Conservation (phyloP, 2,329 filamentous ascomycete genomes). For the Phyllosticta citribraziliensis region DNA sequence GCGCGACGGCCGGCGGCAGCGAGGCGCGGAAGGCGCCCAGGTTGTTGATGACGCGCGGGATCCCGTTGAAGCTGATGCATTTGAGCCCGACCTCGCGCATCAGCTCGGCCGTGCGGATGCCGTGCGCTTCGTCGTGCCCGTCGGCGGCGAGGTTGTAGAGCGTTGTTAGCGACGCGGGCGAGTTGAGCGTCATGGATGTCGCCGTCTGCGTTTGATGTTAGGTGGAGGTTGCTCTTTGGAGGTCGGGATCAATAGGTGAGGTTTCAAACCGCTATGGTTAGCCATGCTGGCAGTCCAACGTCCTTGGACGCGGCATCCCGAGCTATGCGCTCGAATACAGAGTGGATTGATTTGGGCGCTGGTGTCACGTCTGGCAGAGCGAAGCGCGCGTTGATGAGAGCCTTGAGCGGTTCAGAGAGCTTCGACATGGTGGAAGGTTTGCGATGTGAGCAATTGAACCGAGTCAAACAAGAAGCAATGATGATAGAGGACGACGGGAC, state of each 20-base stretch:
- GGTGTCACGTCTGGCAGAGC: constrained; percentile 56
- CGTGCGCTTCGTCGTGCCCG: constrained; percentile 15
- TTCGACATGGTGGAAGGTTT: constrained; percentile 52
- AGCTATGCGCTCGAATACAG: constrained; percentile 56
- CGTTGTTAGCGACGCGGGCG: constrained; percentile 60
- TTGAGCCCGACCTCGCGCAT: constrained; percentile 69
- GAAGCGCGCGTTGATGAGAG: constrained; percentile 61
- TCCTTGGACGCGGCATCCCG: constrained; percentile 52
- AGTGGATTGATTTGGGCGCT: constrained; percentile 52
- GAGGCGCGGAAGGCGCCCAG: constrained; percentile 59
- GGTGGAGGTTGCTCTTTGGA: not conserved
- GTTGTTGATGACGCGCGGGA: constrained; percentile 75
- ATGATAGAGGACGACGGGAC: not conserved
- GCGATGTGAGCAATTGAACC: not conserved
- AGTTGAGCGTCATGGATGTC: constrained; percentile 79
- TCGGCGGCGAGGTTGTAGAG: constrained; percentile 44
- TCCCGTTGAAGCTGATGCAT: constrained; percentile 69
- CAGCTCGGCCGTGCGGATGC: constrained; percentile 52
- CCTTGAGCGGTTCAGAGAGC: constrained; percentile 60
- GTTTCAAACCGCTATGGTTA: constrained; percentile 50
- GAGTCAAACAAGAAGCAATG: not conserved
- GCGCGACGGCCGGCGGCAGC: constrained; percentile 48
- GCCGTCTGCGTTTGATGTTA: constrained; percentile 47
- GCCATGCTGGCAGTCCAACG: constrained; percentile 55
- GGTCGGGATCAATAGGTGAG: no score